These are phyloP conservation scores for Nepenthes alata DNA, from an alignment of 179 eudicot species.

Conservation along the genomic window DNA sequence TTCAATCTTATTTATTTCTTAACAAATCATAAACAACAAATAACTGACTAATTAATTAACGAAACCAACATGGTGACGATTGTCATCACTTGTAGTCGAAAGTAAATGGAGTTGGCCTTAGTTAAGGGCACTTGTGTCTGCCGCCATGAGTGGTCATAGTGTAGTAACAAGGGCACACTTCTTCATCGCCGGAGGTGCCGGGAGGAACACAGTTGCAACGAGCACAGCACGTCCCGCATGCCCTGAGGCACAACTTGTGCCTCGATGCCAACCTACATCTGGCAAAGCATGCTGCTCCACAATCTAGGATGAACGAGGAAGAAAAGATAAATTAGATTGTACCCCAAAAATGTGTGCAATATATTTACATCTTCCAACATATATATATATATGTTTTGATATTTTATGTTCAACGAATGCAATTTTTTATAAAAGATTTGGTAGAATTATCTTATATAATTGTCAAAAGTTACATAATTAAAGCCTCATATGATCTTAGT, in stretches of 20 bases:
- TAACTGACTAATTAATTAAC: no score
- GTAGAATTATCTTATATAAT: neutral
- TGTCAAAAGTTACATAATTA: no score
- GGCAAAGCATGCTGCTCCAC: constrained; percentile 14
- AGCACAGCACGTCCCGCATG: constrained; percentile 29
- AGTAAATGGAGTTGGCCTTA: no score
- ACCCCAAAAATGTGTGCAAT: no score
- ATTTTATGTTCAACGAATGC: neutral
- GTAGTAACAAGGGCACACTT: constrained; percentile 23
- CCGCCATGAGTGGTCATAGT: constrained; percentile 21
- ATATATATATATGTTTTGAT: no score
- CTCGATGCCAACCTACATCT: constrained; percentile 23
- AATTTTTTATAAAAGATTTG: neutral
- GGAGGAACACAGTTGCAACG: constrained; percentile 27
- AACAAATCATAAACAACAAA: no score
- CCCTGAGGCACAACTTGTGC: constrained; percentile 19
- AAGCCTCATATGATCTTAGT: no score
- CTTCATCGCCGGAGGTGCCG: constrained; percentile 20
- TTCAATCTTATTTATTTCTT: no score
- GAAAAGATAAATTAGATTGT: no score
- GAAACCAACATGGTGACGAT: no score
- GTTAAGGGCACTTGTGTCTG: constrained; percentile 22
- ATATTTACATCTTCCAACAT: no score
- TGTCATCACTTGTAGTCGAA: no score
- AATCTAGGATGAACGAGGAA: constrained; percentile 8